A percentile compares a stretch with the other conserved stretches of the same genome.
phyloP scores from a whole-genome alignment of 2,329 filamentous ascomycete genomes.

The Scedosporium apiospermum region DNA sequence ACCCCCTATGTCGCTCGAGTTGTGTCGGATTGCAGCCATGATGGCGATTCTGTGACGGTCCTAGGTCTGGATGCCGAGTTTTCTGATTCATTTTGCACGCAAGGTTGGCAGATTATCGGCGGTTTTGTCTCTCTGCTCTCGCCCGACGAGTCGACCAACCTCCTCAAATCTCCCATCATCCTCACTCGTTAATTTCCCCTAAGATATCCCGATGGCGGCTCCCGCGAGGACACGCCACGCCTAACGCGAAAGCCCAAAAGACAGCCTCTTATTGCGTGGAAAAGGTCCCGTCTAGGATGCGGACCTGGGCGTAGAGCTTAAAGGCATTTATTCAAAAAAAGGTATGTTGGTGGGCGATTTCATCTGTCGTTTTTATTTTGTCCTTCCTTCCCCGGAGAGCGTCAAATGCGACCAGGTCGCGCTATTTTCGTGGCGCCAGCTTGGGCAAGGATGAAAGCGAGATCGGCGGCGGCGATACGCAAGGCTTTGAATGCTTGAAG shows the following conservation, averaged over 20 bases:
- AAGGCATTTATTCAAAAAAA: background rate
- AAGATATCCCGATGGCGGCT: slow-evolving; percentile 7
- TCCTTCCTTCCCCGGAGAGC: background rate
- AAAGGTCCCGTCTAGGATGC: background rate
- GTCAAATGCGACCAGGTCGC: background rate
- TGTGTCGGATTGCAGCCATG: background rate
- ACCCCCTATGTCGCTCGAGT: background rate
- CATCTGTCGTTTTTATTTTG: background rate
- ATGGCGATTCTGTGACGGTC: slow-evolving; percentile 4
- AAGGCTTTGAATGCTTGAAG: background rate
- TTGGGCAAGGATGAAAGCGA: background rate
- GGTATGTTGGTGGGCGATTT: slow-evolving; percentile 3
- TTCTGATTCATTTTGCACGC: background rate
- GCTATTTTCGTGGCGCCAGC: background rate
- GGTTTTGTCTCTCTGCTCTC: background rate
- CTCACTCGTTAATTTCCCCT: background rate
- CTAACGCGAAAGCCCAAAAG: background rate
- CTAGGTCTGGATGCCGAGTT: background rate
- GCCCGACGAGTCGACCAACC: background rate
- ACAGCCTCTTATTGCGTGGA: background rate
- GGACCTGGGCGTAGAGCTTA: background rate
- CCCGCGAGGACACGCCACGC: slow-evolving; percentile 2
- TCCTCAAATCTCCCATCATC: background rate
- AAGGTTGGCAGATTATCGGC: background rate
- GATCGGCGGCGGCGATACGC: background rate